A percentile compares a stretch with the other conserved stretches of the same genome.
phyloP scores from a whole-genome alignment of 257 asterid species.

The Penstemon eatonii region DNA sequence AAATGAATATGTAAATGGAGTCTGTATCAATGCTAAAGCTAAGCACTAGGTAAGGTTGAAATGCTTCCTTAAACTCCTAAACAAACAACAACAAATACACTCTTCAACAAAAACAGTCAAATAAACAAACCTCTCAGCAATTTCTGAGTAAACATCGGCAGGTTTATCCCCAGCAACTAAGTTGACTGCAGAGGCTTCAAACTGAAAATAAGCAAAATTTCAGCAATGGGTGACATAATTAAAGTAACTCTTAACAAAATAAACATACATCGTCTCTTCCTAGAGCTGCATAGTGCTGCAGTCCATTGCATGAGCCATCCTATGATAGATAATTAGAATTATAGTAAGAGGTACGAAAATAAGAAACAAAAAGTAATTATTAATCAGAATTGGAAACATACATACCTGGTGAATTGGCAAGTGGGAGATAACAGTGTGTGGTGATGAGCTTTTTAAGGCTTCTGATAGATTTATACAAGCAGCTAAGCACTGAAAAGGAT shows the following conservation, averaged over 20 bases:
- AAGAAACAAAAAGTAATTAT: conserved; percentile 6
- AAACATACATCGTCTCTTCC: conserved; percentile 81
- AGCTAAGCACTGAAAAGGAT: conserved; percentile 95
- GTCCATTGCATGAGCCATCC: conserved; percentile 99
- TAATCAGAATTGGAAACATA: conserved; percentile 12
- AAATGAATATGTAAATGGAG: conserved; percentile 7
- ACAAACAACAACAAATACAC: background rate
- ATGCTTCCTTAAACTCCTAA: background rate
- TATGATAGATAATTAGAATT: conserved; percentile 26
- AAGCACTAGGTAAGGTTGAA: conserved; percentile 4
- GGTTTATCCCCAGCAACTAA: conserved; percentile 88
- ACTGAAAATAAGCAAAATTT: conserved; percentile 47
- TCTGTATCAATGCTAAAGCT: conserved; percentile 1
- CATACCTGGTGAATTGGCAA: conserved; percentile 90
- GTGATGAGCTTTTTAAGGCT: conserved; percentile 81
- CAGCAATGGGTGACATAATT: conserved; percentile 21
- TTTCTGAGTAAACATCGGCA: conserved; percentile 94
- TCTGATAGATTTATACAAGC: conserved; percentile 87
- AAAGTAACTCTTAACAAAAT: conserved; percentile 19
- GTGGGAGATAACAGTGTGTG: conserved; percentile 80
- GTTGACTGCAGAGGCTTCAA: conserved; percentile 96
- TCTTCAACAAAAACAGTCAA: conserved; percentile 15
- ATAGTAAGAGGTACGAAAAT: background rate
- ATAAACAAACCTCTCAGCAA: conserved; percentile 73
- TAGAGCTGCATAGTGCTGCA: conserved; percentile 97